phyloP scores from a whole-genome alignment of 192 early-diverging fungal species.

The Coemansia sp. region DNA sequence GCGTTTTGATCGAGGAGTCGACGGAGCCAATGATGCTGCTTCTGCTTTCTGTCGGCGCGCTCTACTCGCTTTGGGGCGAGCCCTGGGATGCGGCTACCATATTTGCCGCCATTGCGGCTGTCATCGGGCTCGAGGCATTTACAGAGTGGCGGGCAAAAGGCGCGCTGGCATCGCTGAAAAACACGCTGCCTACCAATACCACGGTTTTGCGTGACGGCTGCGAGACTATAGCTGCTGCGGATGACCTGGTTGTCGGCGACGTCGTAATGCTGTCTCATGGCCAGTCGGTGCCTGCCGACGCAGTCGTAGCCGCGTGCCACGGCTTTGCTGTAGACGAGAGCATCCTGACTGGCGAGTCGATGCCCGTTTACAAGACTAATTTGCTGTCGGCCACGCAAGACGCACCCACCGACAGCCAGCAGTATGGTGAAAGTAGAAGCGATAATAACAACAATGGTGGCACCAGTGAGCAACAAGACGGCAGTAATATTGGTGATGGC shows the following conservation, averaged over 20 bases:
- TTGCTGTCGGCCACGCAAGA: background rate
- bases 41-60: slow-evolving; percentile 21
- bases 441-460: background rate
- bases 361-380: slow-evolving; percentile 28
- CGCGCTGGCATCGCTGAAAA: slow-evolving; percentile 25
- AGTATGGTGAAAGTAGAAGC: background rate
- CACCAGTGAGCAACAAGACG: background rate
- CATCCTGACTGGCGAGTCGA: slow-evolving; percentile 85
- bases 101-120: slow-evolving; percentile 16
- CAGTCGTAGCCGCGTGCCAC: slow-evolving; percentile 67
- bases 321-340: slow-evolving; percentile 80
- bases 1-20: slow-evolving; percentile 17
- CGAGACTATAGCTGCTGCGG: slow-evolving; percentile 27
- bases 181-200: slow-evolving; percentile 35
- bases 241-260: slow-evolving; percentile 61
- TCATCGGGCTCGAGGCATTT: slow-evolving; percentile 18
- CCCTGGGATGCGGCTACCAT: slow-evolving; percentile 33
- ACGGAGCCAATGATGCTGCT: slow-evolving; percentile 38
- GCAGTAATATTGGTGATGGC: background rate
- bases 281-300: slow-evolving; percentile 88
- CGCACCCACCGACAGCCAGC: background rate
- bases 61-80: slow-evolving; percentile 48
- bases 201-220: slow-evolving; percentile 32
- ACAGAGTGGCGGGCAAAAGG: slow-evolving; percentile 38
- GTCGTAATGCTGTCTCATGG: slow-evolving; percentile 79